Evolutionary conservation across 768 basidiomycete species (phyloP).

Genomic region (Termitomyces sp.): DNA sequence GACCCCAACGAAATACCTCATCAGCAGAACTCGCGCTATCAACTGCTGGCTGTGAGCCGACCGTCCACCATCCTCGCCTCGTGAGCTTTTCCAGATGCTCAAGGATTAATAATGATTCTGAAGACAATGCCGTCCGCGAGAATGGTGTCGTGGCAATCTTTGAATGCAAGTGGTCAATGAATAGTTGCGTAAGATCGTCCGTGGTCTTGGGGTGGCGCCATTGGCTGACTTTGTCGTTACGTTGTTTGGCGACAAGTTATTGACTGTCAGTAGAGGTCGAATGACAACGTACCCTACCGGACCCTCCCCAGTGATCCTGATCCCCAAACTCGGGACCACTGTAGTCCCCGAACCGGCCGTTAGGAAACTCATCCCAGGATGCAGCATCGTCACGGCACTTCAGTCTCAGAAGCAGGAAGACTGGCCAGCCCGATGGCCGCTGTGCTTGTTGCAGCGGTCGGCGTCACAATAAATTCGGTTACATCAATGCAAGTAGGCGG

Average conservation of each 20-base stretch:
- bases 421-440: slow-evolving; percentile 54
- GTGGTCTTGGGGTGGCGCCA: slow-evolving; percentile 72
- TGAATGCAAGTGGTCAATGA: slow-evolving; percentile 75
- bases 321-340: slow-evolving; percentile 94
- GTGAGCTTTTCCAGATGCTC: slow-evolving; percentile 75
- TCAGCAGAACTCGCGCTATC: slow-evolving; percentile 76
- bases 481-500: slow-evolving; percentile 22
- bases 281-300: slow-evolving; percentile 47
- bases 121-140: slow-evolving; percentile 73
- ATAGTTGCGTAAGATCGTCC: slow-evolving; percentile 72
- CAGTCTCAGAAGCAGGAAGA: slow-evolving; percentile 43
- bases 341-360: slow-evolving; percentile 96
- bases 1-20: slow-evolving; percentile 88
- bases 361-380: slow-evolving; percentile 97
- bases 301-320: slow-evolving; percentile 74
- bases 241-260: slow-evolving; percentile 31
- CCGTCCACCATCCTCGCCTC: slow-evolving; percentile 85
- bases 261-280: not conserved
- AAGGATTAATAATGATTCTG: slow-evolving; percentile 80
- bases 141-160: slow-evolving; percentile 80
- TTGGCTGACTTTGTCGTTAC: slow-evolving; percentile 52
- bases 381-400: slow-evolving; percentile 68
- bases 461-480: slow-evolving; percentile 50
- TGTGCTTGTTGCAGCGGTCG: slow-evolving; percentile 56
- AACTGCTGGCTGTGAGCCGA: slow-evolving; percentile 93